These are phyloP conservation scores for Fusarium nisikadoi DNA, from an alignment of 2,329 filamentous ascomycete genomes.

Conservation along the genomic window DNA sequence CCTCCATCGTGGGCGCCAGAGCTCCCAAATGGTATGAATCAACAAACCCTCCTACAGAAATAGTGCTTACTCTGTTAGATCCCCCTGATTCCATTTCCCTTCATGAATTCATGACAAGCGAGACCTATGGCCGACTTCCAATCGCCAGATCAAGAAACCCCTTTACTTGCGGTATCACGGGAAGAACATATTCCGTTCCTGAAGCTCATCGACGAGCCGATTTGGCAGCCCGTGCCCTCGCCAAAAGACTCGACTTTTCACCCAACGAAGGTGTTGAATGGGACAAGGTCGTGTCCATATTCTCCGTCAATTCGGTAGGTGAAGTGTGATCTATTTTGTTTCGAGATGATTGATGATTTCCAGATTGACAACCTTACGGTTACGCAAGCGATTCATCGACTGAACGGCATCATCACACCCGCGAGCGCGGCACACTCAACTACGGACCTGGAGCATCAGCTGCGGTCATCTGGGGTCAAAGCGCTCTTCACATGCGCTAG, in stretches of 20 bases:
- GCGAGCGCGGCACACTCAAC: background rate
- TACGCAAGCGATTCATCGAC: background rate
- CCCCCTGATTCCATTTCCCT: background rate
- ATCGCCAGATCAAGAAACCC: background rate
- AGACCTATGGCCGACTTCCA: background rate
- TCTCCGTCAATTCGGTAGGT: conserved; percentile 73
- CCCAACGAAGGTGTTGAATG: conserved; percentile 78
- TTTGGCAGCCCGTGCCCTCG: conserved; percentile 73
- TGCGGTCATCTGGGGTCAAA: background rate
- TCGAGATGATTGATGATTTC: background rate
- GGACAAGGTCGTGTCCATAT: conserved; percentile 82
- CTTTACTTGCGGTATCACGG: background rate
- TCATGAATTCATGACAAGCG: background rate
- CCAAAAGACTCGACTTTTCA: conserved; percentile 75
- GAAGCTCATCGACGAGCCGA: conserved; percentile 51
- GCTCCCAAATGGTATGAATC: background rate
- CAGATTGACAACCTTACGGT: background rate
- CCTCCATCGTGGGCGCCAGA: background rate
- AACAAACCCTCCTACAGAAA: too few species aligned
- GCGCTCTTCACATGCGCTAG: background rate
- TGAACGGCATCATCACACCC: background rate
- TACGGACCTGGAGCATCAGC: background rate
- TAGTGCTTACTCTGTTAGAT: background rate
- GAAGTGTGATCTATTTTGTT: too few species aligned
- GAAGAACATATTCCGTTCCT: background rate